Base-by-base conservation (phyloP, 805 yeast species). In the Cyberlindnera bimundalis region DNA sequence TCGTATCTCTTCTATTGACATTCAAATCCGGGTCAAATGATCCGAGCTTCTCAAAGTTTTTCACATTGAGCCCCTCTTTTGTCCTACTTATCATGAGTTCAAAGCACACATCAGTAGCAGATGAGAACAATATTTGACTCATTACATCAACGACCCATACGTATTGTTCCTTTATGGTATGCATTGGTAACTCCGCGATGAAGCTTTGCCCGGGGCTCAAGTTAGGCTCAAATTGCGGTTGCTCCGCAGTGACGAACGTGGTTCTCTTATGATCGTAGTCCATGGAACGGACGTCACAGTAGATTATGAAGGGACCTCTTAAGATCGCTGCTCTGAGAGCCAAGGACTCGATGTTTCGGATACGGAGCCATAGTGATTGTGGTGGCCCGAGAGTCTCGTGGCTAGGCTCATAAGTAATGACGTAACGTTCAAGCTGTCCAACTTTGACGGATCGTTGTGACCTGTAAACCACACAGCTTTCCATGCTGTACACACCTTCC, bases 301-400 rank as follows among this genome's bases (percentile, higher is more conserved):
- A 85, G 1, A 85, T 52, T n/a, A 79, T 70, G 50, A 74, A 84
- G 0, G 95, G 95, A 0, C 91, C 95, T 42, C 84, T 76, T 14
- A 85, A 58, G 50, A 76, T 81, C 0, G 88, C 90, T 0, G 95
- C 90, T 38, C 91, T 59, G 40, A 77, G 49, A 0, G 84, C 71
- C 1, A 80, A 48, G 50, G 76, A 75, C 50, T 83, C 88, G 4
- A 64, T 67, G 56, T 84, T 84, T 48, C 74, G 74, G n/a, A 84
- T 65, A 45, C 73, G 75, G 17, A 84, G 61, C 72, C 75, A 80
- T 1, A 78, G 45, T 1, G 70, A 60, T 18, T 56, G 55, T 9
- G 56, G 50, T 18, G 54, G 61, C 21, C 6, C 14, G 28, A 58
- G 48, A 2, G 80, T 71, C 11, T 70, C 64, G n/a, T 26, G 31